A percentile compares a stretch with the other conserved stretches of the same genome.
Conservation (phyloP, 2,329 filamentous ascomycete genomes). For the Cytospora piceae region DNA sequence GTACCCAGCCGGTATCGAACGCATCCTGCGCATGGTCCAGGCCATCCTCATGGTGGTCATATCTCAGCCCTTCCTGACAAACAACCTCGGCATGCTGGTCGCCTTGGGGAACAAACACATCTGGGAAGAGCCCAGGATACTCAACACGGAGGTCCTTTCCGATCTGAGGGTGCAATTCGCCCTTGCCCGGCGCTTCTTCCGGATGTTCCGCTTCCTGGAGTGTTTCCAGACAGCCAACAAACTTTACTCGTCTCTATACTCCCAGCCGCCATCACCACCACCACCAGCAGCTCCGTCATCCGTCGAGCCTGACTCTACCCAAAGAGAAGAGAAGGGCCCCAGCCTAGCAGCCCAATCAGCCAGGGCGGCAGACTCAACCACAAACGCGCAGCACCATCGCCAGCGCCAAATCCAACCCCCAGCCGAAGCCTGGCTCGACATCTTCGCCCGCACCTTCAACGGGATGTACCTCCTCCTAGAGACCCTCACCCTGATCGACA, state of each 20-base stretch:
- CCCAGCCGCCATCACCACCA: constrained; percentile 20
- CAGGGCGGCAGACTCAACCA: too few relatives aligned
- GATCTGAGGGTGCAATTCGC: constrained; percentile 17
- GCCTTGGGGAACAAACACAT: constrained; percentile 18
- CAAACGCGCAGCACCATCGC: neutral
- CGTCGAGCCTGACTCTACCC: neutral
- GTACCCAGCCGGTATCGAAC: constrained; percentile 26
- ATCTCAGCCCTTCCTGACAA: constrained; percentile 20
- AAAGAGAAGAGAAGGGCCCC: neutral
- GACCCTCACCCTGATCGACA: constrained; percentile 63
- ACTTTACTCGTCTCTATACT: constrained; percentile 40
- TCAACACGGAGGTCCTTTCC: constrained; percentile 5
- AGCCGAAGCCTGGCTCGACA: constrained; percentile 53
- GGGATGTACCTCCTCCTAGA: constrained; percentile 72
- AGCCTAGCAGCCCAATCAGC: too few relatives aligned
- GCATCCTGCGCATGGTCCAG: constrained; percentile 27
- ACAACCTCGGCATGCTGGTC: constrained; percentile 16
- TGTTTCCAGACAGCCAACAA: constrained; percentile 57
- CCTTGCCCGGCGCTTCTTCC: constrained; percentile 62
- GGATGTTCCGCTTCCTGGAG: constrained; percentile 70
- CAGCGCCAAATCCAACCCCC: constrained; percentile 25
- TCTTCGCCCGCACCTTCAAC: constrained; percentile 61
- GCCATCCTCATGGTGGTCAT: constrained; percentile 26
- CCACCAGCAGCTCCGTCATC: constrained; percentile 11
- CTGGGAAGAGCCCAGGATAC: constrained; percentile 20